A percentile compares a stretch with the other conserved stretches of the same genome.
These are phyloP conservation scores for Malus fusca DNA, from an alignment of 306 rosid species.

Conservation along the genomic window DNA sequence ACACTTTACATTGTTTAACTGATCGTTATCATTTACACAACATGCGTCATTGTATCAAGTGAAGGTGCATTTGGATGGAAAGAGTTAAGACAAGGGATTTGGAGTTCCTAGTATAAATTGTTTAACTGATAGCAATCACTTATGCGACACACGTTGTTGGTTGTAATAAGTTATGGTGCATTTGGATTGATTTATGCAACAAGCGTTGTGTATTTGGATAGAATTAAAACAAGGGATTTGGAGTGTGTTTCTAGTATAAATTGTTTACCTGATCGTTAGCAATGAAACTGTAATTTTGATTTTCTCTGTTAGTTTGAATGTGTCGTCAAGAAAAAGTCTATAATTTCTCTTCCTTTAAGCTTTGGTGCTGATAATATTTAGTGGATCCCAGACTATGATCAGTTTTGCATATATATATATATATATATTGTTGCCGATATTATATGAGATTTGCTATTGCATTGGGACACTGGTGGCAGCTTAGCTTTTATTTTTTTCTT, in stretches of 20 bases:
- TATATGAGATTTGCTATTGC: no score
- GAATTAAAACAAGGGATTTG: no score
- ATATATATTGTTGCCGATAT: no score
- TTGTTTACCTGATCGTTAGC: no score
- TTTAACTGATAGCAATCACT: not conserved
- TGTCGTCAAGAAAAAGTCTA: not conserved
- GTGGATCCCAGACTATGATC: no score
- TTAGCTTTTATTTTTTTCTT: not conserved
- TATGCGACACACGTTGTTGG: not conserved
- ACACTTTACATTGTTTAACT: not conserved
- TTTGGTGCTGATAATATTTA: not conserved
- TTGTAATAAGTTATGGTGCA: not conserved
- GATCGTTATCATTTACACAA: not conserved
- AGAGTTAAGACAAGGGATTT: not conserved
- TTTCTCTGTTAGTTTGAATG: not conserved
- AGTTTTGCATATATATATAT: no score
- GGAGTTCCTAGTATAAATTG: not conserved
- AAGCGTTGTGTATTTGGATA: not conserved
- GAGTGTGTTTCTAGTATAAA: no score
- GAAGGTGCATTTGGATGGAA: not conserved
- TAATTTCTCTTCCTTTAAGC: not conserved
- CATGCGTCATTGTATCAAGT: not conserved
- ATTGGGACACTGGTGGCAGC: not conserved
- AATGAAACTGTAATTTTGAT: not conserved
- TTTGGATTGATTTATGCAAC: not conserved